Percentiles rank a stretch among this genome's conserved stretches.
phyloP scores from a whole-genome alignment of 2,329 filamentous ascomycete genomes.

The Ceratocystiopsis brevicomis region DNA sequence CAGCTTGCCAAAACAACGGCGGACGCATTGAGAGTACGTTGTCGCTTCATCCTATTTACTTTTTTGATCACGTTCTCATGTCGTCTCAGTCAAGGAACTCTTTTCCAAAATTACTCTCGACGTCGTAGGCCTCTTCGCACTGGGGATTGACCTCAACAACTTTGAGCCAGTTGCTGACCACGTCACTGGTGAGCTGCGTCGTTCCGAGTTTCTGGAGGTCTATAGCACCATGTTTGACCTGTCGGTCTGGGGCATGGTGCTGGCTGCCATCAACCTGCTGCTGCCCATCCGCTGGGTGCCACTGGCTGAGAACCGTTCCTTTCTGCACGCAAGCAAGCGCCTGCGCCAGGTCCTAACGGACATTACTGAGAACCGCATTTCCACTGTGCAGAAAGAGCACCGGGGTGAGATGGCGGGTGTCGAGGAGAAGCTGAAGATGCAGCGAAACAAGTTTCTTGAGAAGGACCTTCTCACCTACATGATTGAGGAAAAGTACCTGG shows the following conservation, averaged over 20 bases:
- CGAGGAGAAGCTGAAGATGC: too few relatives aligned
- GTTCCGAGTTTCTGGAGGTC: conserved; percentile 14
- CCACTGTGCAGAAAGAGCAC: background rate
- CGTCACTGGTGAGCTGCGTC: background rate
- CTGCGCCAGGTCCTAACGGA: conserved; percentile 18
- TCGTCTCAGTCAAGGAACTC: conserved; percentile 11
- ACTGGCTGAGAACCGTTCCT: conserved; percentile 19
- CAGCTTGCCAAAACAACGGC: conserved; percentile 12
- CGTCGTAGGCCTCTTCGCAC: conserved; percentile 16
- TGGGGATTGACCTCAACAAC: conserved; percentile 17
- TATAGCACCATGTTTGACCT: conserved; percentile 17
- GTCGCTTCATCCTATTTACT: background rate
- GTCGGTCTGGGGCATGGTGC: conserved; percentile 1
- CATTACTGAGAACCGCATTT: conserved; percentile 10
- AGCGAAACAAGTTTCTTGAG: background rate
- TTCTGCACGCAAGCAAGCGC: conserved; percentile 16
- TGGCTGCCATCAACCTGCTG: conserved; percentile 4
- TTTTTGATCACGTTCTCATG: too few relatives aligned
- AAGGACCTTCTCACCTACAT: conserved; percentile 14
- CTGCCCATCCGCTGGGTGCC: conserved; percentile 16
- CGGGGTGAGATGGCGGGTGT: too few relatives aligned
- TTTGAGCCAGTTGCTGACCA: conserved; percentile 4
- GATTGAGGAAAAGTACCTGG: conserved; percentile 8
- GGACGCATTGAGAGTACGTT: conserved; percentile 13
- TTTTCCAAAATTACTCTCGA: conserved; percentile 18